Evolutionary conservation across 208 protist genomes (phyloP), one percentile per base, ranked within the genome.

Genomic region (Porcisia deanei): DNA sequence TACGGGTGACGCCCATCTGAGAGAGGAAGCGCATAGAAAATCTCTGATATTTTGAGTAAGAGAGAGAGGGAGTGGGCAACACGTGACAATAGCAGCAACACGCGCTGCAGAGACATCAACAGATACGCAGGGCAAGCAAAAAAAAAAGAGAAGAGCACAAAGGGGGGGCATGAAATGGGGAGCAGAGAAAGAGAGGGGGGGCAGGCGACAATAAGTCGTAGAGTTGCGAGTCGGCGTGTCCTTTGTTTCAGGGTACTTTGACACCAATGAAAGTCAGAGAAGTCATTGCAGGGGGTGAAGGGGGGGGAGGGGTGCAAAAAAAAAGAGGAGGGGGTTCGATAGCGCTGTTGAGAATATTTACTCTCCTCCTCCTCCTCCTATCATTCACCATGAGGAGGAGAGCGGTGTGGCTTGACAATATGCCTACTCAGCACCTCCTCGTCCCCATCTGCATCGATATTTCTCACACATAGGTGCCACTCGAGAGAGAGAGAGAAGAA

Each of bases 1-100:
- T 91, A 22, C 90, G 89, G 39, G 79, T 85, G 65, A 96, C 88
- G 59, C 90, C 91, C 93, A 95, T 97, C 72, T 20, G 76, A 80
- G n/a, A 66, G 55, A 49, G 30, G 67, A 71, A 12, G 74, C 10
- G 16, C 20, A 67, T n/a, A 83, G 70, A 72, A 77, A 47, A 74
- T 73, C 54, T 85, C 53, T 61, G 25, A 66, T 37, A 55, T 37
- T 52, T 30, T 34, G 54, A 18, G 25, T 12, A 52, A 58, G 22
- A 60, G 34, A 52, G 6, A 55, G 34, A 14, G 30, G 4, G 69
- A 18, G 34, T 47, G 63, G 39, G 5, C 22, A 67, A 69, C 20
- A 37, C 8, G 43, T 1, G 47, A n/a, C 10, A 0, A 41, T 5
- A 16, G 22, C 22, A 43, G 37, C 16, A 14, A 18, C 43, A 66